phyloP scores from a whole-genome alignment of 768 basidiomycete genomes.

The Leucosporidium yakuticum region DNA sequence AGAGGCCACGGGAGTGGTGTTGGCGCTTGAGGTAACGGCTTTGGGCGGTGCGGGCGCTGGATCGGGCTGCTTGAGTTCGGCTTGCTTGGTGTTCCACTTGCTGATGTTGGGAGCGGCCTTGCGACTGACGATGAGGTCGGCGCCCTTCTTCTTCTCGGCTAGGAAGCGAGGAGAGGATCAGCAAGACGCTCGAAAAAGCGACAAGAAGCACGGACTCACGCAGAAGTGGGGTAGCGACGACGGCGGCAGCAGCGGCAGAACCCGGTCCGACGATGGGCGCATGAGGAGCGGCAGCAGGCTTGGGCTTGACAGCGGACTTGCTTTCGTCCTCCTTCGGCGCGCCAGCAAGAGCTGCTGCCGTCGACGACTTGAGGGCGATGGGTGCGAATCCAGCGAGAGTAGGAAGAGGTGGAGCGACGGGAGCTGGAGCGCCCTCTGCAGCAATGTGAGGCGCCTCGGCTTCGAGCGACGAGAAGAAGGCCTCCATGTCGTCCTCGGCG shows the following conservation, averaged over 20 bases:
- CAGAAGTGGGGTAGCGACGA: slow-evolving; percentile 4
- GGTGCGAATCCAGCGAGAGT: too few species aligned
- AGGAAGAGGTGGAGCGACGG: too few species aligned
- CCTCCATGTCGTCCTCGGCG: slow-evolving; percentile 29
- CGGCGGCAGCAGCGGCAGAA: not conserved
- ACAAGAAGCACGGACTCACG: slow-evolving; percentile 4
- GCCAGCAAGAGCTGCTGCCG: too few species aligned
- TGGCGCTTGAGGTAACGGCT: not conserved
- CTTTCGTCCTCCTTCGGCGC: too few species aligned
- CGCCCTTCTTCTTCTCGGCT: slow-evolving; percentile 22
- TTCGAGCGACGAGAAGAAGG: slow-evolving; percentile 28
- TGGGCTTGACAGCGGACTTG: too few species aligned
- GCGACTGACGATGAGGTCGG: slow-evolving; percentile 33
- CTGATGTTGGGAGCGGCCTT: slow-evolving; percentile 84
- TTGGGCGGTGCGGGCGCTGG: slow-evolving; percentile 3
- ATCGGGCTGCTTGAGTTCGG: slow-evolving; percentile 56
- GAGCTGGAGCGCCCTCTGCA: not conserved
- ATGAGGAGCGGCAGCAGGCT: too few species aligned
- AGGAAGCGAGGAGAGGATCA: not conserved
- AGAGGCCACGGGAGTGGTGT: not conserved
- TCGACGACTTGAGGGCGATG: too few species aligned
- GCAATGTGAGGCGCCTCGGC: slow-evolving; percentile 1
- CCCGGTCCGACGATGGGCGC: too few species aligned
- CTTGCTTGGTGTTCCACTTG: slow-evolving; percentile 96
- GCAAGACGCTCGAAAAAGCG: not conserved